phyloP scores from a whole-genome alignment of 306 rosid genomes.

The Corylus heterophylla region DNA sequence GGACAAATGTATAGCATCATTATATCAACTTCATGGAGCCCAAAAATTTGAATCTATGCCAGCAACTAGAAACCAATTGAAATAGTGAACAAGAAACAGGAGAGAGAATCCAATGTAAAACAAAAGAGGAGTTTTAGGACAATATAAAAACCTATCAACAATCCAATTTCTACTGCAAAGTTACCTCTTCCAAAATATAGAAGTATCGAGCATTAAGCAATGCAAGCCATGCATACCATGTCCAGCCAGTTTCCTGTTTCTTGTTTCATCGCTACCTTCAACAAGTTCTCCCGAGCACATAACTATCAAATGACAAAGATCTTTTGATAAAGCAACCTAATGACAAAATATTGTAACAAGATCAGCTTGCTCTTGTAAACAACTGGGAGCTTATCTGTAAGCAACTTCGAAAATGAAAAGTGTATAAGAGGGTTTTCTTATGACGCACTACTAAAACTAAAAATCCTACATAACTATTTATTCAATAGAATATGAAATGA shows the following conservation, averaged over 20 bases:
- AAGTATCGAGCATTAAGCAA: constrained; percentile 74
- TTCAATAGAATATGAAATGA: not conserved
- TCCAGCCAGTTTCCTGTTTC: constrained; percentile 35
- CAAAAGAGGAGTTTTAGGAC: constrained; percentile 6
- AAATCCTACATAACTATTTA: not conserved
- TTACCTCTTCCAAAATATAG: constrained; percentile 92
- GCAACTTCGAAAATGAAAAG: not conserved
- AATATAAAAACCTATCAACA: constrained; percentile 17
- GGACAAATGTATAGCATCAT: constrained; percentile 17
- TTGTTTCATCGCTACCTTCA: constrained; percentile 42
- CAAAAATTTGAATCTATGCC: not conserved
- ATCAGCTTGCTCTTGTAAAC: constrained; percentile 35
- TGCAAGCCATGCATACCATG: constrained; percentile 68
- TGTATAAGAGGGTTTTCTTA: not conserved
- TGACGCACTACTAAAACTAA: not conserved
- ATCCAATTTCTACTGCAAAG: constrained; percentile 33
- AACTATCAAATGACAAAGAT: constrained; percentile 89
- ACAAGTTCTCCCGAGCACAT: constrained; percentile 79
- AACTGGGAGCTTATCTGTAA: constrained; percentile 1
- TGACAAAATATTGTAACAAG: constrained; percentile 34
- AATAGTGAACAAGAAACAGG: constrained; percentile 30
- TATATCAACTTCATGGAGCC: constrained; percentile 20
- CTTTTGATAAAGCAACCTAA: constrained; percentile 89
- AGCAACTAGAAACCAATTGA: not conserved
- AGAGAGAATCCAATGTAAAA: not conserved